Conservation (phyloP, 2,329 filamentous ascomycete genomes). For the Penicillium oxalicum region DNA sequence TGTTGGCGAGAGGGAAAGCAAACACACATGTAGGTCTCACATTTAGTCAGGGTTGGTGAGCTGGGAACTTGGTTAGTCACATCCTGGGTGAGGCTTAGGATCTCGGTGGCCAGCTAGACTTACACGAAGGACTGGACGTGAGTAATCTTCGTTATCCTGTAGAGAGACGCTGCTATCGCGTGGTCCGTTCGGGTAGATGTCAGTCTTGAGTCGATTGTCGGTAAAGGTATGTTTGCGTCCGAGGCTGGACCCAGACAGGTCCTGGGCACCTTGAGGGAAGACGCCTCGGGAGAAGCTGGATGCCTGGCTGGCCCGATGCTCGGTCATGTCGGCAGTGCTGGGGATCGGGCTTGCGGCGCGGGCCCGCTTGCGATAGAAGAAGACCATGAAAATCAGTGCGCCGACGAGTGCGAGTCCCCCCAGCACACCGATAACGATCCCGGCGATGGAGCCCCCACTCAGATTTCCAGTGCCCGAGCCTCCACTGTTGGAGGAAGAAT, state of each 20-base stretch:
- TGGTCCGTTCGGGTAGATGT: conserved; percentile 37
- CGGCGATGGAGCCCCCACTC: conserved; percentile 40
- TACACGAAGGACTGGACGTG: conserved; percentile 41
- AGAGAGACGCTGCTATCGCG: conserved; percentile 42
- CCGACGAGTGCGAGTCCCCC: conserved; percentile 34
- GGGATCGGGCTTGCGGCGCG: conserved; percentile 26
- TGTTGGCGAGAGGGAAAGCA: conserved; percentile 6
- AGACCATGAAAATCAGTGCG: conserved; percentile 35
- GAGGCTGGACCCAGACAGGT: conserved; percentile 14
- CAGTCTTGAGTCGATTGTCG: conserved; percentile 42
- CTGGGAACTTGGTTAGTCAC: conserved; percentile 20
- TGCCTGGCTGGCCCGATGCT: conserved; percentile 29
- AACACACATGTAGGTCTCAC: conserved; percentile 7
- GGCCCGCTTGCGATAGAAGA: conserved; percentile 34
- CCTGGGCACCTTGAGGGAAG: conserved; percentile 26
- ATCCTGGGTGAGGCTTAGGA: neutral
- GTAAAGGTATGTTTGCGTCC: conserved; percentile 33
- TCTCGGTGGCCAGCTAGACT: conserved; percentile 12
- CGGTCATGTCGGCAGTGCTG: conserved; percentile 25
- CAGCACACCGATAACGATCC: conserved; percentile 40
- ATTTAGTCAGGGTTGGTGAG: conserved; percentile 33
- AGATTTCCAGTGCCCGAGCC: conserved; percentile 21
- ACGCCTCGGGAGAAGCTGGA: conserved; percentile 32
- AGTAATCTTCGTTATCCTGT: conserved; percentile 46
- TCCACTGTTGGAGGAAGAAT: conserved; percentile 11